Evolutionary conservation across 2,329 filamentous ascomycete species (phyloP).

Genomic region (Colletotrichum chlorophyti): DNA sequence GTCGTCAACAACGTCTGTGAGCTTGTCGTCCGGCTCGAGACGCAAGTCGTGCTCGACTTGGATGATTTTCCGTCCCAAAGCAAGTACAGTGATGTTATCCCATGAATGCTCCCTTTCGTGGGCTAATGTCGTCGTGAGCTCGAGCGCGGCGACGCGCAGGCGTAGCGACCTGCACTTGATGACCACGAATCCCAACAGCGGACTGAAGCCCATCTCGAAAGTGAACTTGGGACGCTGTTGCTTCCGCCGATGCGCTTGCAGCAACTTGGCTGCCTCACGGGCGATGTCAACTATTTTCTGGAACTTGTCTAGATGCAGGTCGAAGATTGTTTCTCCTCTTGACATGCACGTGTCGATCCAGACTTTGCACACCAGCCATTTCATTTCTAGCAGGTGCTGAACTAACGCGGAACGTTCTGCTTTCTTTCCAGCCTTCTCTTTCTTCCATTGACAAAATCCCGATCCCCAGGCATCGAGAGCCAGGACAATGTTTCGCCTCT

Average conservation of each 20-base stretch:
- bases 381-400: constrained; percentile 36
- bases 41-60: constrained; percentile 47
- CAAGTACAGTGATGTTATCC: constrained; percentile 41
- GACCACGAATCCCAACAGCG: constrained; percentile 44
- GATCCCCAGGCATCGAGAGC: constrained; percentile 38
- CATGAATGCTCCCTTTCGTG: constrained; percentile 44
- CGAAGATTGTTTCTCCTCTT: constrained; percentile 41
- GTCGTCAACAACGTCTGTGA: constrained; percentile 29
- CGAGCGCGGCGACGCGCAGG: constrained; percentile 42
- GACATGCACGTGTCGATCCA: constrained; percentile 41
- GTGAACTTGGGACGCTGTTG: constrained; percentile 39
- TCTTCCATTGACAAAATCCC: constrained; percentile 31
- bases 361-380: constrained; percentile 39
- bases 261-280: constrained; percentile 1
- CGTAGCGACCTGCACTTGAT: constrained; percentile 46
- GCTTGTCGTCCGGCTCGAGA: constrained; percentile 31
- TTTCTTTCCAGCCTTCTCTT: not conserved
- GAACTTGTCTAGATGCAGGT: constrained; percentile 39
- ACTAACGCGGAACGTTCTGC: not conserved
- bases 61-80: constrained; percentile 39
- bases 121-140: constrained; percentile 38
- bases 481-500: constrained; percentile 31
- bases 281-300: constrained; percentile 38
- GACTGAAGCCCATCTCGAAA: constrained; percentile 49
- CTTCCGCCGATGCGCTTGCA: not conserved